These are phyloP conservation scores for Vigna hirtella DNA, from an alignment of 306 rosid species.

Conservation along the genomic window DNA sequence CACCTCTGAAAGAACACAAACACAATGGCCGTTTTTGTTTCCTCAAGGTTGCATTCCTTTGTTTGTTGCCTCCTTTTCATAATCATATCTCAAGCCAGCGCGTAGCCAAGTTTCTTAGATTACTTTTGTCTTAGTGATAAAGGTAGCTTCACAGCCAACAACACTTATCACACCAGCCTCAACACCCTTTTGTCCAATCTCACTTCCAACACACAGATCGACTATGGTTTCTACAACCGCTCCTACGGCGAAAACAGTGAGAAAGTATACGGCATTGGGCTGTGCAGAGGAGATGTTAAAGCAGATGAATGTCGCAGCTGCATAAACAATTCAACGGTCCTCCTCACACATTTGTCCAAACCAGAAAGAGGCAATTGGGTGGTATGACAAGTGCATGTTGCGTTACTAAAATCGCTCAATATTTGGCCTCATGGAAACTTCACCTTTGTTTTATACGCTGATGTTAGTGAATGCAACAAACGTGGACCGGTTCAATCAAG, in stretches of 20 bases:
- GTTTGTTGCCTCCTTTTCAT: neutral
- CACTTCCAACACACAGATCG: slow-evolving; percentile 16
- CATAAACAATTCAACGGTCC: neutral
- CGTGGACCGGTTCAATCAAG: neutral
- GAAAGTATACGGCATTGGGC: neutral
- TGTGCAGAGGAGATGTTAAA: neutral
- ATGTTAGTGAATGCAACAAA: neutral
- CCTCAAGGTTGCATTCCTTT: neutral
- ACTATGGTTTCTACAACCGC: slow-evolving; percentile 28
- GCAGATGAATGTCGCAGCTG: neutral
- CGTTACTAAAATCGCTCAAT: slow-evolving; percentile 6
- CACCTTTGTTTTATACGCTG: neutral
- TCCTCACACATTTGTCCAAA: neutral
- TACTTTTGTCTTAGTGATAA: neutral
- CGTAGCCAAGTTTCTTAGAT: neutral
- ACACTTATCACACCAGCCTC: neutral
- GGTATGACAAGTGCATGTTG: neutral
- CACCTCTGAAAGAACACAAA: neutral
- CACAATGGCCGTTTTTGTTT: neutral
- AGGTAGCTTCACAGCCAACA: neutral
- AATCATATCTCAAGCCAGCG: neutral
- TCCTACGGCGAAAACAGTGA: neutral
- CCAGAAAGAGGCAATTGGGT: neutral
- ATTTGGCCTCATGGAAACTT: neutral
- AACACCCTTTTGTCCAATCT: slow-evolving; percentile 14